Percentiles rank a stretch among this genome's conserved stretches.
Conservation (phyloP, 2,329 filamentous ascomycete species). For the Clarireedia monteithiana region DNA sequence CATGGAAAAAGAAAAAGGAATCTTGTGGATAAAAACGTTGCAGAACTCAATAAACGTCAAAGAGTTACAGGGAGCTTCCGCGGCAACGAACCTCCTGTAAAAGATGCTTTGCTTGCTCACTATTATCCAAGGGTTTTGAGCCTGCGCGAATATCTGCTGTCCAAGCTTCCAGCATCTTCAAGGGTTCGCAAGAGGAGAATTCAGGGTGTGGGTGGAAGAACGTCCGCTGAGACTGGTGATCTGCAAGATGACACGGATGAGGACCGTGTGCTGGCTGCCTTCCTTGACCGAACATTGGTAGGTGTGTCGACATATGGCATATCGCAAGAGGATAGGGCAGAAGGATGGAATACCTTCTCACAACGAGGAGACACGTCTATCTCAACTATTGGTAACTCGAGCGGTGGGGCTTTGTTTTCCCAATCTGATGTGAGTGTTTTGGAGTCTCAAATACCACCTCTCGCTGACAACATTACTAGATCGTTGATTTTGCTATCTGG, state of each 20-base stretch:
- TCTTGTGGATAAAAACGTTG: slow-evolving; percentile 8
- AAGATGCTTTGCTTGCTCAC: slow-evolving; percentile 57
- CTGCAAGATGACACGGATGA: slow-evolving; percentile 4
- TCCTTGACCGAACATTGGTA: slow-evolving; percentile 28
- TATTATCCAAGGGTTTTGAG: slow-evolving; percentile 61
- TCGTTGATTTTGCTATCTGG: slow-evolving; percentile 73
- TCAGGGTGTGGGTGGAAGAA: slow-evolving; percentile 27
- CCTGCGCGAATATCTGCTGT: slow-evolving; percentile 63
- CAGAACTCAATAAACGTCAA: slow-evolving; percentile 25
- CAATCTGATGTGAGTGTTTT: slow-evolving; percentile 52
- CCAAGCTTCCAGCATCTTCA: slow-evolving; percentile 58
- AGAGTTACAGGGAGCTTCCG: slow-evolving; percentile 9
- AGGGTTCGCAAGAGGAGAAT: slow-evolving; percentile 53
- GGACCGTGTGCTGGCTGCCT: slow-evolving; percentile 10
- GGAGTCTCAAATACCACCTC: neutral
- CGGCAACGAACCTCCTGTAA: slow-evolving; percentile 22
- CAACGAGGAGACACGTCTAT: slow-evolving; percentile 54
- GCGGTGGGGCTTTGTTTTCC: slow-evolving; percentile 39
- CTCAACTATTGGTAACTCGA: slow-evolving; percentile 40
- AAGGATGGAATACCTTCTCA: slow-evolving; percentile 53
- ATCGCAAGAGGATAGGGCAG: slow-evolving; percentile 36
- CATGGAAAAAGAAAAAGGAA: slow-evolving; percentile 36
- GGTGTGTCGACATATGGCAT: slow-evolving; percentile 19
- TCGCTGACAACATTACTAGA: slow-evolving; percentile 36
- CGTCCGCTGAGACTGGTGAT: neutral